phyloP scores from a whole-genome alignment of 371 early-diverging fungal genomes.

The Mucor velutinosus region DNA sequence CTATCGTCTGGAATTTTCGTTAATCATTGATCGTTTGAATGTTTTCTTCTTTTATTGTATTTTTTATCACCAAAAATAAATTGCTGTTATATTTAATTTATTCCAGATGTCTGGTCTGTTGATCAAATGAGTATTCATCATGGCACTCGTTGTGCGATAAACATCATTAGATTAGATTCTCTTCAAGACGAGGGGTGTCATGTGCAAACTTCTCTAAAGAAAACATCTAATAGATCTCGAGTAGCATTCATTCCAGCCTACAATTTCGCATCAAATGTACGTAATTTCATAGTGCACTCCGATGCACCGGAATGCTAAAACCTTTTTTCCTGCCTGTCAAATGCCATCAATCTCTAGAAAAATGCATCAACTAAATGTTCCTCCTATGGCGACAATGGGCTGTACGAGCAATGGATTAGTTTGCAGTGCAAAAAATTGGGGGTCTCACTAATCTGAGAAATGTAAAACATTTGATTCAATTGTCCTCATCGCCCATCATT shows the following conservation, averaged over 20 bases:
- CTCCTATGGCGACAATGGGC: not conserved
- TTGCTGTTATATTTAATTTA: not conserved
- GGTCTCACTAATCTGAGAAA: not conserved
- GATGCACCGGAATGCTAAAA: not conserved
- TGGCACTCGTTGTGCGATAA: not conserved
- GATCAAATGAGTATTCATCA: not conserved
- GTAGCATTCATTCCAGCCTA: not conserved
- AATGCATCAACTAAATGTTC: not conserved
- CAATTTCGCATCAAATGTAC: not conserved
- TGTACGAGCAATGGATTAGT: not conserved
- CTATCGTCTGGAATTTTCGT: not conserved
- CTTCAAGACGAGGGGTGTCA: slow-evolving; percentile 1
- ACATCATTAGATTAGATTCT: not conserved
- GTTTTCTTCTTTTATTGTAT: not conserved
- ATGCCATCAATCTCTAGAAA: too few relatives aligned
- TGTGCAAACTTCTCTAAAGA: not conserved
- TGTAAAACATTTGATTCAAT: not conserved
- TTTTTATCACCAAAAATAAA: not conserved
- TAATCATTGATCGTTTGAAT: not conserved
- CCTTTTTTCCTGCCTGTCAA: not conserved
- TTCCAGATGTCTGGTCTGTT: not conserved
- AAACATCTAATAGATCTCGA: not conserved
- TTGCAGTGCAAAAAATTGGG: not conserved
- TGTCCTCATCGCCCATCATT: not conserved
- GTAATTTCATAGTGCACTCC: not conserved